Conservation (phyloP, 225 moss, liverwort and hornwort genomes). For the Polytrichum commune region DNA sequence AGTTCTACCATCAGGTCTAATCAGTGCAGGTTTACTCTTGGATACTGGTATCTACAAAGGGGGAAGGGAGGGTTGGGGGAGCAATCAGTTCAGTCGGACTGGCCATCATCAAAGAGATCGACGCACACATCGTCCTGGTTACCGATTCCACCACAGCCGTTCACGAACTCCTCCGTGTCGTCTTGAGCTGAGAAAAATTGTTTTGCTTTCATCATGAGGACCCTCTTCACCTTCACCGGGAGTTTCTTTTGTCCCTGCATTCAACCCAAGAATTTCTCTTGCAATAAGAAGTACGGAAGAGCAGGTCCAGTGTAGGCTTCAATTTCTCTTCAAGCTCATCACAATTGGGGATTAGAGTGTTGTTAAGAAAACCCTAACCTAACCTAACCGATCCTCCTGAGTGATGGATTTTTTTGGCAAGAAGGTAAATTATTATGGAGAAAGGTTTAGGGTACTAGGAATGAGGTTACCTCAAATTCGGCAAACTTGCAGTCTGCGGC, state of each 20-base stretch:
- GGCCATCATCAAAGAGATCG: conserved; percentile 14
- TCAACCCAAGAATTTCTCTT: too few species aligned
- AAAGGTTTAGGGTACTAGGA: background rate
- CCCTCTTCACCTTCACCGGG: conserved; percentile 30
- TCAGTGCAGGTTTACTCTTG: background rate
- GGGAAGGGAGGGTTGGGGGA: background rate
- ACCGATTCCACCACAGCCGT: conserved; percentile 26
- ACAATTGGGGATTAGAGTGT: background rate
- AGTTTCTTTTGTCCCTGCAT: conserved; percentile 24
- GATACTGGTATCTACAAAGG: background rate
- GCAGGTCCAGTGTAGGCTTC: background rate
- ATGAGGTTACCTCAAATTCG: conserved; percentile 30
- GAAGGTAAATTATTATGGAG: background rate
- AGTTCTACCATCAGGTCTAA: background rate
- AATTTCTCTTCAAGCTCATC: background rate
- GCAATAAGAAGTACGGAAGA: background rate
- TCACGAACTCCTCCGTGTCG: conserved; percentile 22
- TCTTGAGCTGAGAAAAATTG: conserved; percentile 11
- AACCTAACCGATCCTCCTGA: background rate
- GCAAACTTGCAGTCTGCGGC: conserved; percentile 36
- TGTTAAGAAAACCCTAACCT: background rate
- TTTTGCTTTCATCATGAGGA: conserved; percentile 17
- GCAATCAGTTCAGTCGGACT: background rate
- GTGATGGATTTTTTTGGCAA: background rate
- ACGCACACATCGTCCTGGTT: conserved; percentile 32